Evolutionary conservation across 1,139 yeast species (phyloP), one percentile per base, ranked within the genome.

Genomic region (Hyphopichia fennica): DNA sequence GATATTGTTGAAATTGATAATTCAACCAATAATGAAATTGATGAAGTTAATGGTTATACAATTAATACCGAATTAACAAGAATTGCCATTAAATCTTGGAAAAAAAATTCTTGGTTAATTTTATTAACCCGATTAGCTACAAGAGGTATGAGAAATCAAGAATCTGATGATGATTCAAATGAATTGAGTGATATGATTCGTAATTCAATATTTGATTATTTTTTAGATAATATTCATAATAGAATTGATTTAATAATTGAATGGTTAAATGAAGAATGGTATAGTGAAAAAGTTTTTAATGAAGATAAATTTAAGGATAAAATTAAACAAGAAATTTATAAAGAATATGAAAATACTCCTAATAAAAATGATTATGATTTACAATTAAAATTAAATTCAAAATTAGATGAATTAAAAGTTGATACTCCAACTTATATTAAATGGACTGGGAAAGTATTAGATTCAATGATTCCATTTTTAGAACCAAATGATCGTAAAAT

Each of bases 221-320:
- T 89, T 45, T 72, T 89, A 54, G 84, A 78, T 16, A 87, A 86
- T 54, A 84, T 91, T 50, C 84, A 87, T 45, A 74, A 72, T 11
- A 70, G 93, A 34, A 75, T 91, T 14, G 96, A 88, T 47, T 67
- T 85, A 32, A 81, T 88, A n/a, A 81, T 91, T 31, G 90, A 87
- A 47, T 95, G 99, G 99, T 69, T 95, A 41, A 91, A 87, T 54
- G 99, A 93, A 62, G 99, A 95, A 62, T 95, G 97, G 96, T 91
- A 82, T 60, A 77, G 82, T 37, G 95, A 86, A 50, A 67, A 66
- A 48, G 80, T 79, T 1, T 65, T 64, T 42, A 65, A 65, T 47
- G 75, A 70, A 45, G 58, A 59, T 38, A 46, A 52, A 36, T 34
- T 51, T 25, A 42, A 44, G 18, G 52, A 53, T 22, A 42, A 53